Conservation (phyloP, 345 rosid genomes). For the Citrus inodora region DNA sequence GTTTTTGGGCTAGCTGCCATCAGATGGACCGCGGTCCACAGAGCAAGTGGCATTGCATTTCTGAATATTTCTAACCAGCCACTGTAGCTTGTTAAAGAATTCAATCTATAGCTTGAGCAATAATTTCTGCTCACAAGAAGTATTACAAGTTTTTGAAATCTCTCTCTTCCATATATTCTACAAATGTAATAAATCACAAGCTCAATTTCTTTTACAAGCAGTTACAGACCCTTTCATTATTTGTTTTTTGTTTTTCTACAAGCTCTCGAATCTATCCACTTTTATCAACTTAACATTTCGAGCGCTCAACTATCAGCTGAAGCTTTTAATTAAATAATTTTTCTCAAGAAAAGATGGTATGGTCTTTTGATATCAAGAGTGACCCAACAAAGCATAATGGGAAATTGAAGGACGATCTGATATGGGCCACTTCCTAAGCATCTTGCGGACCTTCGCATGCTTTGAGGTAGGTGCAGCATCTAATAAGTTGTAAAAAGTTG, state of each 20-base stretch:
- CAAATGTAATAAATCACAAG: too few relatives aligned
- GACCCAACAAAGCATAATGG: background rate
- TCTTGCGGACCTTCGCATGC: background rate
- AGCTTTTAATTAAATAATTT: background rate
- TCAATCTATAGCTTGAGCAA: too few relatives aligned
- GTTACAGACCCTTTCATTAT: too few relatives aligned
- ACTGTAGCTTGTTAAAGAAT: too few relatives aligned
- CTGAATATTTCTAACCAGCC: background rate
- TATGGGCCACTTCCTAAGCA: background rate
- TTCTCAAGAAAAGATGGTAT: background rate
- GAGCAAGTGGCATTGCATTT: background rate
- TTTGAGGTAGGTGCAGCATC: background rate
- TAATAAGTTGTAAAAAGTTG: too few relatives aligned
- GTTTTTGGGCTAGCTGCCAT: background rate
- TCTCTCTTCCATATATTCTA: too few relatives aligned
- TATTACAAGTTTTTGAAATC: too few relatives aligned
- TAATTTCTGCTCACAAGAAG: too few relatives aligned
- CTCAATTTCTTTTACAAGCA: too few relatives aligned
- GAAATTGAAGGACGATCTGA: too few relatives aligned
- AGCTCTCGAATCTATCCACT: too few relatives aligned
- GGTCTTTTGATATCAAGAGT: background rate
- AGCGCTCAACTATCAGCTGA: background rate
- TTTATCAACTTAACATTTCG: background rate
- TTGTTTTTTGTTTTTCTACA: too few relatives aligned
- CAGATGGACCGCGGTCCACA: background rate